phyloP scores from a whole-genome alignment of 306 rosid species.

The Cicer chorassanicum region DNA sequence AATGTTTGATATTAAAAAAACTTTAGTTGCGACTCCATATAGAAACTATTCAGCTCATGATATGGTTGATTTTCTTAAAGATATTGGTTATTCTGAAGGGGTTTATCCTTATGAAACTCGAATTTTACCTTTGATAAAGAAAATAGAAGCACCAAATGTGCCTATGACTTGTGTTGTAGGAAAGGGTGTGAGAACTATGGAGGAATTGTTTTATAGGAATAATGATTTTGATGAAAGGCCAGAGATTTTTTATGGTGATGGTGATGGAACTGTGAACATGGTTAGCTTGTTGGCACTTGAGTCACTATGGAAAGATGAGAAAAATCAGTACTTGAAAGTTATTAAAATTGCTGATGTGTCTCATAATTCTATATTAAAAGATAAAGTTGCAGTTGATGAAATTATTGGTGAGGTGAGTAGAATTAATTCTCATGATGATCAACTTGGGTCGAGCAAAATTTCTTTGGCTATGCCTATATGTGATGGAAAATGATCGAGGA shows the following conservation, averaged over 20 bases:
- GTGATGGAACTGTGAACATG: constrained; percentile 92
- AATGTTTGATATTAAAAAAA: constrained; percentile 49
- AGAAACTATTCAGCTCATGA: constrained; percentile 62
- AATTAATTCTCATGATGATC: constrained; percentile 50
- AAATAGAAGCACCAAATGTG: constrained; percentile 62
- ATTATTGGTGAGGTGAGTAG: constrained; percentile 52
- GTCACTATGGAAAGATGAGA: constrained; percentile 56
- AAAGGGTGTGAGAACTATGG: constrained; percentile 63
- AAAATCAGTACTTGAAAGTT: constrained; percentile 60
- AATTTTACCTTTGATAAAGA: constrained; percentile 55
- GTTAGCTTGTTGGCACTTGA: constrained; percentile 73
- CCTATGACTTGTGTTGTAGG: constrained; percentile 77
- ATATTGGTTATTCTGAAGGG: constrained; percentile 73
- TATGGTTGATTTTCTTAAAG: constrained; percentile 62
- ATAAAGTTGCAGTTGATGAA: constrained; percentile 59
- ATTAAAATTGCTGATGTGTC: constrained; percentile 61
- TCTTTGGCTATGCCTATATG: neutral
- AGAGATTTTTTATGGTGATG: constrained; percentile 68
- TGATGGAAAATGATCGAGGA: constrained; percentile 2
- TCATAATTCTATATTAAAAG: constrained; percentile 64
- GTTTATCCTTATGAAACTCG: constrained; percentile 66
- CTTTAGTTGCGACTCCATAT: constrained; percentile 58
- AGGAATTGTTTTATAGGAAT: constrained; percentile 60
- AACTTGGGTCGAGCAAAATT: constrained; percentile 24
- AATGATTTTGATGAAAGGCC: constrained; percentile 74